These are phyloP conservation scores for Podaxis sp. DNA, from an alignment of 768 basidiomycete species.

Conservation along the genomic window DNA sequence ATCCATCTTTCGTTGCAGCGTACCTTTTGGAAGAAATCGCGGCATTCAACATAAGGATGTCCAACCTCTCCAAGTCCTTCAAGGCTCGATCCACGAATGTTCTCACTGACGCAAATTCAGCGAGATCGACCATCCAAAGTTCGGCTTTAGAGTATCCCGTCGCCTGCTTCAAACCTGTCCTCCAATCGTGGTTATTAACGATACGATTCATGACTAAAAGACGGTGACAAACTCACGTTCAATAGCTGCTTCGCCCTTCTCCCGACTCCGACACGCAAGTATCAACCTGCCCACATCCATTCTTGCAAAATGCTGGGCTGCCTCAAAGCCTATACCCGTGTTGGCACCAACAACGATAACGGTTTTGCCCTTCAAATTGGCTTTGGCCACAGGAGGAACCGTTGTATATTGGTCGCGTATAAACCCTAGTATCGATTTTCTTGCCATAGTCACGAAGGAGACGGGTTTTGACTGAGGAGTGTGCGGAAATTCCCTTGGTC, in stretches of 20 bases:
- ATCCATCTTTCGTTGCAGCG: conserved; percentile 39
- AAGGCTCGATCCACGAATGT: conserved; percentile 34
- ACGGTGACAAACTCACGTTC: conserved; percentile 27
- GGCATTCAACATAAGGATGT: conserved; percentile 48
- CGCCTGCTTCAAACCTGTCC: conserved; percentile 24
- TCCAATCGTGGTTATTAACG: not conserved
- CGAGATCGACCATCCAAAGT: conserved; percentile 38
- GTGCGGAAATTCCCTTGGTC: not conserved
- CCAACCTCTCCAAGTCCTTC: conserved; percentile 34
- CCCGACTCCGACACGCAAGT: conserved; percentile 35
- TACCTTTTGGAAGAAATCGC: conserved; percentile 19
- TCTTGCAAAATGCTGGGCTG: conserved; percentile 42
- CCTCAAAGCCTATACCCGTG: conserved; percentile 49
- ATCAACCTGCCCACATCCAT: conserved; percentile 42
- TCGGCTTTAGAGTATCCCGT: conserved; percentile 36
- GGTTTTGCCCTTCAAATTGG: conserved; percentile 44
- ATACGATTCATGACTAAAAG: not conserved
- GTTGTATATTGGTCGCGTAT: conserved; percentile 4
- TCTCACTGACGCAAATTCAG: conserved; percentile 35
- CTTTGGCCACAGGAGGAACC: conserved; percentile 30
- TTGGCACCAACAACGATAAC: conserved; percentile 51
- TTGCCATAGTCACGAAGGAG: conserved; percentile 1
- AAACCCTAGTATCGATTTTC: conserved; percentile 2
- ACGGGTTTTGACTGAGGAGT: not conserved
- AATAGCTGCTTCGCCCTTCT: conserved; percentile 33